A percentile compares a stretch with the other conserved stretches of the same genome.
Conservation (phyloP, 192 early-diverging fungal species). For the Thoreauomyces humboldtii region DNA sequence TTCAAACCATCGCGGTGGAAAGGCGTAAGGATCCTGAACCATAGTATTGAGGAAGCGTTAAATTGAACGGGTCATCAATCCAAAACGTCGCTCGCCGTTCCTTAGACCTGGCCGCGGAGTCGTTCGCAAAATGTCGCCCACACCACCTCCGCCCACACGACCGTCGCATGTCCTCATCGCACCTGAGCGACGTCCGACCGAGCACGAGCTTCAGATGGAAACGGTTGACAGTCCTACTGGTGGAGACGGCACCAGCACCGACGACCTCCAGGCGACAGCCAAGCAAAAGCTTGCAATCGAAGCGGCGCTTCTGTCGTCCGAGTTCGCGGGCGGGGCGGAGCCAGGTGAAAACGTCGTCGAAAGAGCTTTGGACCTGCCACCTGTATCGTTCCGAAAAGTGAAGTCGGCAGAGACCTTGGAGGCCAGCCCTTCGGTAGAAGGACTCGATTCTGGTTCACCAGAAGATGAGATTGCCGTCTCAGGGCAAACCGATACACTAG, state of each 20-base stretch:
- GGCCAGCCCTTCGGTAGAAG: not conserved
- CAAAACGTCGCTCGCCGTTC: too few species aligned
- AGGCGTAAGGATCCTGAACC: too few species aligned
- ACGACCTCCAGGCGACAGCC: not conserved
- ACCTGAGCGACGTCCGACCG: not conserved
- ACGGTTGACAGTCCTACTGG: conserved; percentile 1
- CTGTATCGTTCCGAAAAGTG: conserved; percentile 3
- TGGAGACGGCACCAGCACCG: not conserved
- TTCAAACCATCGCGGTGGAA: too few species aligned
- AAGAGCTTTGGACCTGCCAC: not conserved
- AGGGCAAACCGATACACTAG: not conserved
- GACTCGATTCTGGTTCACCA: too few species aligned
- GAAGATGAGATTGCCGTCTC: not conserved
- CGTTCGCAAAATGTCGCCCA: too few species aligned
- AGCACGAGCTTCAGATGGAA: conserved; percentile 9
- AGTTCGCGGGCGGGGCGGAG: not conserved
- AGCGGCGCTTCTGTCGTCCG: not conserved
- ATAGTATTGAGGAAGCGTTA: too few species aligned
- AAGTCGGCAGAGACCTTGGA: not conserved
- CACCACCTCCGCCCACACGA: not conserved
- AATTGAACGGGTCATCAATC: too few species aligned
- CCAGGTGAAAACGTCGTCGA: not conserved
- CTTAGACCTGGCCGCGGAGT: too few species aligned
- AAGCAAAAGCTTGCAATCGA: not conserved
- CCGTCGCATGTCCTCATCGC: not conserved